Percentiles rank a stretch among this genome's conserved stretches.
Conservation (phyloP, 768 basidiomycete species). For the Butyriboletus loyo region DNA sequence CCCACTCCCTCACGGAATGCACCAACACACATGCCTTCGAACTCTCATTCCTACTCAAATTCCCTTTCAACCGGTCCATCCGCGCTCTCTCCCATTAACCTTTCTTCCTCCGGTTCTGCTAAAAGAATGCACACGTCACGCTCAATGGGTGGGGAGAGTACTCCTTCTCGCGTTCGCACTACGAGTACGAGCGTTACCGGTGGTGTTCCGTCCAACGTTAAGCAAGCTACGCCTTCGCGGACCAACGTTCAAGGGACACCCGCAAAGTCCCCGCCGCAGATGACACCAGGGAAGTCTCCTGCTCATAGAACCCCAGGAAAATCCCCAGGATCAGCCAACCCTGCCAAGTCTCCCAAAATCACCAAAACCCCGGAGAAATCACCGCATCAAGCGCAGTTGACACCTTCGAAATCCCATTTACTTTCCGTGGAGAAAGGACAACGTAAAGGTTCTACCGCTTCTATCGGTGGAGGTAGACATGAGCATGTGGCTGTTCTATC, state of each 20-base stretch:
- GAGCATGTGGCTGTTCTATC: conserved; percentile 16
- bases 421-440: conserved; percentile 15
- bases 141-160: conserved; percentile 19
- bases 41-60: conserved; percentile 25
- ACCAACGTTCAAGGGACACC: conserved; percentile 13
- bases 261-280: conserved; percentile 13
- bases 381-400: conserved; percentile 18
- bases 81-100: conserved; percentile 32
- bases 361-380: conserved; percentile 21
- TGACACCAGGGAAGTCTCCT: conserved; percentile 19
- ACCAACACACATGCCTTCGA: conserved; percentile 20
- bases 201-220: conserved; percentile 2
- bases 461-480: conserved; percentile 16
- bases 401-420: conserved; percentile 18
- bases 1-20: conserved; percentile 25
- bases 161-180: conserved; percentile 14
- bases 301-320: conserved; percentile 18
- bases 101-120: conserved; percentile 41
- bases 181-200: conserved; percentile 16
- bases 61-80: conserved; percentile 22
- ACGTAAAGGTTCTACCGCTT: conserved; percentile 22
- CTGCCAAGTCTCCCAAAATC: conserved; percentile 23
- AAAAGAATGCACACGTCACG: conserved; percentile 27
- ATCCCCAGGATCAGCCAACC: conserved; percentile 18
- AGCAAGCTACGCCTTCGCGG: conserved; percentile 17